Conservation (phyloP, 73 alveolate species). For the Uronychia setigera region DNA sequence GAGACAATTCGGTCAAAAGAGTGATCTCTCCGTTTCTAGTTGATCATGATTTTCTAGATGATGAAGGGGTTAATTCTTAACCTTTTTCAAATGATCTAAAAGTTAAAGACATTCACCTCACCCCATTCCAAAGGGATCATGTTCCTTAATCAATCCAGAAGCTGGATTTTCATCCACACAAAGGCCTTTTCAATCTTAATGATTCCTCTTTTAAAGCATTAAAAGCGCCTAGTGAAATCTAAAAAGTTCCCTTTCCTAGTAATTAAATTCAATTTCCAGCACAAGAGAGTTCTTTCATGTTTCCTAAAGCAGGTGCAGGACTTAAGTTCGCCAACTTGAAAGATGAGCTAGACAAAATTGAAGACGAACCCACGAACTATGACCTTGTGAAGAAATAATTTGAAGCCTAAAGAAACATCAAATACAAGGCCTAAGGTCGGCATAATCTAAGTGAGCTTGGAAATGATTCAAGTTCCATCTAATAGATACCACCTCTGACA, state of each 20-base stretch:
- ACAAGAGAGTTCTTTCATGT: not conserved
- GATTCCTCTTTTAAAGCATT: not conserved
- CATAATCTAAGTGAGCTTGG: no score
- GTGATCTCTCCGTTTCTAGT: no score
- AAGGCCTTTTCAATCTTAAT: not conserved
- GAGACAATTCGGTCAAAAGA: no score
- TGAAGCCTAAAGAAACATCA: not conserved
- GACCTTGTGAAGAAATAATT: not conserved
- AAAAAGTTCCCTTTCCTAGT: not conserved
- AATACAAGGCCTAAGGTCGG: no score
- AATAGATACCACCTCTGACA: not conserved
- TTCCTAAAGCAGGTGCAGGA: not conserved
- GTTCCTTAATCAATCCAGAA: not conserved
- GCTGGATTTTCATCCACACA: not conserved
- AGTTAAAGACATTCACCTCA: no score
- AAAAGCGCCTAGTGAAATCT: not conserved
- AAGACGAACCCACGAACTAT: conserved; percentile 2
- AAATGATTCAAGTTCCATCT: no score
- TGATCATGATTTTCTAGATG: not conserved
- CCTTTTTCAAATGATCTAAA: no score
- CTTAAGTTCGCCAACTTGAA: not conserved
- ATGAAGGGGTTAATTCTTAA: not conserved
- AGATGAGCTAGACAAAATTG: not conserved
- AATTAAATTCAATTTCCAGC: not conserved
- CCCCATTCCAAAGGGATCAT: no score